A percentile compares a stretch with the other conserved stretches of the same genome.
phyloP scores from a whole-genome alignment of 2,329 filamentous ascomycete genomes.

The Fusarium sp. region DNA sequence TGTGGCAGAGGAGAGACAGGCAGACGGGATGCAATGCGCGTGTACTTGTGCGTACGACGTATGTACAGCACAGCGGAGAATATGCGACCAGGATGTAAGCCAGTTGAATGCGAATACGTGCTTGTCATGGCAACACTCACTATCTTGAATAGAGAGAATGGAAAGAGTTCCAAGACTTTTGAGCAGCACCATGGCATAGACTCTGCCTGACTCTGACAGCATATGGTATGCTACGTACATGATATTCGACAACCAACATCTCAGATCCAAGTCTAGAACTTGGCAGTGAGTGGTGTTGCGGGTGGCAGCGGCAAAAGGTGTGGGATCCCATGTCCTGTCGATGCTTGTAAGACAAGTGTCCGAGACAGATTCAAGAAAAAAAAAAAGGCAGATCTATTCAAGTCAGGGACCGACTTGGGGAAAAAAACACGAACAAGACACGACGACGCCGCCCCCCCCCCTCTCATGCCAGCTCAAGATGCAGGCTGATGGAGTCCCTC shows the following conservation, averaged over 20 bases:
- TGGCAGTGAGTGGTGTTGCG: neutral
- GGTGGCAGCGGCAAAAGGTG: neutral
- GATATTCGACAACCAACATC: neutral
- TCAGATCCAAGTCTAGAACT: neutral
- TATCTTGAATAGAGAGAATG: neutral
- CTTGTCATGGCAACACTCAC: slow-evolving; percentile 1
- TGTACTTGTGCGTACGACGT: neutral
- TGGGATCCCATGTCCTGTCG: neutral
- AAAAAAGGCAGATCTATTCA: neutral
- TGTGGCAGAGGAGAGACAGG: slow-evolving; percentile 10
- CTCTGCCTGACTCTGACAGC: neutral
- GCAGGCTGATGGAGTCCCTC: slow-evolving; percentile 2
- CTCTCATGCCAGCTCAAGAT: neutral
- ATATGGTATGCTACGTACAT: neutral
- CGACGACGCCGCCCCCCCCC: neutral
- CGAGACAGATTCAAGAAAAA: neutral
- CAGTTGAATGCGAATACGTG: slow-evolving; percentile 29
- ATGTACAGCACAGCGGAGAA: slow-evolving; percentile 13
- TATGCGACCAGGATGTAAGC: neutral
- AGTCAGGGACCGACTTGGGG: neutral
- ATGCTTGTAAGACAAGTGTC: slow-evolving; percentile 1
- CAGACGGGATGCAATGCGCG: neutral
- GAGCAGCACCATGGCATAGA: neutral
- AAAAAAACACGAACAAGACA: neutral
- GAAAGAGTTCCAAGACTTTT: neutral